Percentiles rank a stretch among this genome's conserved stretches.
Evolutionary conservation across 495 filamentous ascomycete species (phyloP).

Genomic region (Aspergillus kassunensis): DNA sequence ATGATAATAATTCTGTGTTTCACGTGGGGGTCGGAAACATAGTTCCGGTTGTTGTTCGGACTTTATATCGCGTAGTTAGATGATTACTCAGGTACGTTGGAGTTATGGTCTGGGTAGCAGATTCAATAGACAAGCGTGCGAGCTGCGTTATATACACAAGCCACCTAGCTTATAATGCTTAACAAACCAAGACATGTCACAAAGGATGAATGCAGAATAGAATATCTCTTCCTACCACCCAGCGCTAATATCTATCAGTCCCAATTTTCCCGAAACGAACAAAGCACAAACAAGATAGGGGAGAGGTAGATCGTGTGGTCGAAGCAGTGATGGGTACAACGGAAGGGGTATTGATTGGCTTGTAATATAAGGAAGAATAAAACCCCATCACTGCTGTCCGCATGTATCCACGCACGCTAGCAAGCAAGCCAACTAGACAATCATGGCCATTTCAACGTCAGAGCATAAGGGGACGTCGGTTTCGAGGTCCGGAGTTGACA

Average conservation of each 20-base stretch:
- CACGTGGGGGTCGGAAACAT: conserved; percentile 16
- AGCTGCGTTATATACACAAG: too few relatives aligned
- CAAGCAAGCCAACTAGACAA: too few relatives aligned
- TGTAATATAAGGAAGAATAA: background rate
- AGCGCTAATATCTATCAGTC: background rate
- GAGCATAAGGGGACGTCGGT: conserved; percentile 26
- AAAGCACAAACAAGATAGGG: background rate
- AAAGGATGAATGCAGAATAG: too few relatives aligned
- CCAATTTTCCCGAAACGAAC: background rate
- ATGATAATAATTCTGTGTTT: background rate
- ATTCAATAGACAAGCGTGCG: too few relatives aligned
- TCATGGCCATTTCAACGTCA: conserved; percentile 32
- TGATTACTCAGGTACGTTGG: background rate
- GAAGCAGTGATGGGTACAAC: background rate
- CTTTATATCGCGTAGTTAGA: background rate
- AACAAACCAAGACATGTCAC: too few relatives aligned
- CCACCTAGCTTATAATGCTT: too few relatives aligned
- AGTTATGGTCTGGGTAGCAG: too few relatives aligned
- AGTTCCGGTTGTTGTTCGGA: conserved; percentile 3
- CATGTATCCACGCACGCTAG: too few relatives aligned
- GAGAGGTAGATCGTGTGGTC: too few relatives aligned
- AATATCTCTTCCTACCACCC: too few relatives aligned
- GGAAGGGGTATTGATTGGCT: too few relatives aligned
- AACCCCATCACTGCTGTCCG: background rate
- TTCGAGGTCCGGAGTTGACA: conserved; percentile 15